These are phyloP conservation scores for Xylaria longipes DNA, from an alignment of 495 filamentous ascomycete species.

Conservation along the genomic window DNA sequence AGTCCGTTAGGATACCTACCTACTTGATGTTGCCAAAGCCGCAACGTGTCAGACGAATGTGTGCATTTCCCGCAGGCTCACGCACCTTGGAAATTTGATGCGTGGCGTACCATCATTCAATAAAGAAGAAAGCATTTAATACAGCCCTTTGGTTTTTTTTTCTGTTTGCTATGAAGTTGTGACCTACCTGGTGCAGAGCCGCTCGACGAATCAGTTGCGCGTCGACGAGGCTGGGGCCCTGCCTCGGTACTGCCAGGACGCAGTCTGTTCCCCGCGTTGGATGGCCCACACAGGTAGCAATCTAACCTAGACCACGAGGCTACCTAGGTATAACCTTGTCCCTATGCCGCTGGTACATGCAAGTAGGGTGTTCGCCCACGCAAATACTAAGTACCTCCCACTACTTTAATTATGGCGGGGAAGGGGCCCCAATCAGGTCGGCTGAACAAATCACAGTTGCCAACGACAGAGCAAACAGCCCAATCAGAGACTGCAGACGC, in stretches of 20 bases:
- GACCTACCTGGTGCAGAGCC: background rate
- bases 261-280: background rate
- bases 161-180: background rate
- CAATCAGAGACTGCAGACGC: slow-evolving; percentile 4
- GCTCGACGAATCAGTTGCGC: no score
- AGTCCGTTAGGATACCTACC: background rate
- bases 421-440: background rate
- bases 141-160: background rate
- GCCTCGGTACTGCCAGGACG: background rate
- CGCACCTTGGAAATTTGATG: background rate
- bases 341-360: background rate
- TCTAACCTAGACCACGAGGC: background rate
- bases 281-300: background rate
- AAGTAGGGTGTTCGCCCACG: background rate
- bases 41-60: background rate
- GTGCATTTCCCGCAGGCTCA: background rate
- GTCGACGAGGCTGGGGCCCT: background rate
- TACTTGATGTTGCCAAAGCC: slow-evolving; percentile 13
- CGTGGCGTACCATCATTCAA: background rate
- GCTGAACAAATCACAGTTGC: background rate
- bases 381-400: background rate
- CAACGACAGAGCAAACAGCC: background rate
- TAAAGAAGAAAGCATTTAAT: slow-evolving; percentile 11
- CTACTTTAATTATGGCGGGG: slow-evolving; percentile 11
- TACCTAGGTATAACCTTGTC: slow-evolving; percentile 8